Evolutionary conservation across 495 filamentous ascomycete species (phyloP), one percentile per base, ranked within the genome.

Genomic region (Staphylotrichum tortipilum): DNA sequence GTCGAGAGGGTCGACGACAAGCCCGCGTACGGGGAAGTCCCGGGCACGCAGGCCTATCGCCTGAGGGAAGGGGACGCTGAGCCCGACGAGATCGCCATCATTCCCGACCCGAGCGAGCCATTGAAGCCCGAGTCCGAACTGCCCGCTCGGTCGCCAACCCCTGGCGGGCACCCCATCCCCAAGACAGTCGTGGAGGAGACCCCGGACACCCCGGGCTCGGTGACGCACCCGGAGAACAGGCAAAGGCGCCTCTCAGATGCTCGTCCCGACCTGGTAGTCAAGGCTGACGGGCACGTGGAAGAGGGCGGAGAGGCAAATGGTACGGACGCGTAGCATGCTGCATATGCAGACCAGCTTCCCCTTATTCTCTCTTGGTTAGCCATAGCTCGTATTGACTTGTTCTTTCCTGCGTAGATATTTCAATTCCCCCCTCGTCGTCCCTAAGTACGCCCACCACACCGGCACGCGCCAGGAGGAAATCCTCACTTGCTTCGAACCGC

Each of bases 1-100:
- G 86, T 95, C 22, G 88, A 94, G 67, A 88, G 84, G 68, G 77
- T 94, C 39, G 66, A 73, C 50, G 69, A 74, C 53, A 72, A 74
- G 53, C 76, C 76, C 14, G 85, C 85, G 55, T 77, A 94, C 67
- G 90, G 91, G 17, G 90, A 95, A 56, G 77, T 94, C 18, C 89
- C 89, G 18, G 89, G 91, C 14, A 94, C 91, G 3, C 68, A 76
- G 40, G 89, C 86, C 39, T 85, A 88, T 62, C 71, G 82, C 44
- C 70, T 82, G 64, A 80, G 88, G 46, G 81, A 81, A 56, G 82
- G 79, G 17, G 91, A 97, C 72, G 90, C 91, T 22, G 77, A 82
- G 33, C 92, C 92, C 11, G 92, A 96, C 62, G 74, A 76, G 56
- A 74, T 76, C 53, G 73, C 73, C 50, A 65, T 75, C 52, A 59